Evolutionary conservation across 1,139 yeast genomes (phyloP).

Genomic region (Candida tropicalis): DNA sequence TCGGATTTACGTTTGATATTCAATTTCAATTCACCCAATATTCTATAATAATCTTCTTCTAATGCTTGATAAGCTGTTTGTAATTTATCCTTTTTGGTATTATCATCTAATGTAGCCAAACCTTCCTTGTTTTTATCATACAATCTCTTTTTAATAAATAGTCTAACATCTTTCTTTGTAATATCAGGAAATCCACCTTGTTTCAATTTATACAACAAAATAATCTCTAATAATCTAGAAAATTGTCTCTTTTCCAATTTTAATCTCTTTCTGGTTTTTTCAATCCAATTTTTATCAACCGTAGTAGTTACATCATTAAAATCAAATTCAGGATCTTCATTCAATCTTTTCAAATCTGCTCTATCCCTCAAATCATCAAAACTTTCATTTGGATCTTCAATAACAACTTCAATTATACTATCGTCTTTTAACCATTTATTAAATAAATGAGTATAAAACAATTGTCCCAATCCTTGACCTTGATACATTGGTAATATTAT

Average conservation of each 20-base stretch:
- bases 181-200: constrained; percentile 20
- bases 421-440: constrained; percentile 56
- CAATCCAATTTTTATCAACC: constrained; percentile 48
- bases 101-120: constrained; percentile 61
- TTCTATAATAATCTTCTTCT: constrained; percentile 68
- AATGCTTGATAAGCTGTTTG: constrained; percentile 74
- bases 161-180: constrained; percentile 47
- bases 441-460: constrained; percentile 59
- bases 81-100: constrained; percentile 65
- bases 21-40: constrained; percentile 42
- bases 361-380: constrained; percentile 92
- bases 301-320: constrained; percentile 24
- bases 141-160: constrained; percentile 70
- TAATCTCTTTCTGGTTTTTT: constrained; percentile 32
- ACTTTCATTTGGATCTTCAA: constrained; percentile 93
- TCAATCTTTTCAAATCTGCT: constrained; percentile 65
- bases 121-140: constrained; percentile 82
- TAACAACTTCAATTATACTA: constrained; percentile 71
- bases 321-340: constrained; percentile 24
- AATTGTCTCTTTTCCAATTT: constrained; percentile 84
- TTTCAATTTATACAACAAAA: constrained; percentile 50
- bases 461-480: constrained; percentile 68
- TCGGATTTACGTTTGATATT: constrained; percentile 13
- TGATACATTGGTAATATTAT: constrained; percentile 82
- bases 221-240: constrained; percentile 76